Conservation (phyloP, 192 early-diverging fungal species). For the Gonapodya sp. region DNA sequence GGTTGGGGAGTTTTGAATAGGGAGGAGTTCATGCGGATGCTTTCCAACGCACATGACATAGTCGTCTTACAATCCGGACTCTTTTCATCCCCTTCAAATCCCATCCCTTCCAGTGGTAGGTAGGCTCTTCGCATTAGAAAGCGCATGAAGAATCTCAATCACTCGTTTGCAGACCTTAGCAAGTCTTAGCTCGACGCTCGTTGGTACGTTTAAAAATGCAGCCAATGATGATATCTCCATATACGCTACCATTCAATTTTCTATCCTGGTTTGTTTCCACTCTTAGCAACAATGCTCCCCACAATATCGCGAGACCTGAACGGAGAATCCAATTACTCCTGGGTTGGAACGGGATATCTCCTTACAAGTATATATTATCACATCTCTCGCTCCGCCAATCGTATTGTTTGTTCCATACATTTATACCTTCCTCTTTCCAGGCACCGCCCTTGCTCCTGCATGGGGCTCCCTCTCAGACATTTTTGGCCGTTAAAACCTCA, state of each 20-base stretch:
- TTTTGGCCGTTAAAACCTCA: constrained; percentile 27
- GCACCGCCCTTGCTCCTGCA: background rate
- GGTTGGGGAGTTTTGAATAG: no score
- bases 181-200: background rate
- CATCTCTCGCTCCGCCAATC: background rate
- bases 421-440: background rate
- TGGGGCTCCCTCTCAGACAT: background rate
- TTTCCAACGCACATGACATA: no score
- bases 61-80: no score
- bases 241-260: background rate
- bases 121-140: no score
- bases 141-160: no score
- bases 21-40: no score
- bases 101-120: no score
- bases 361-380: background rate
- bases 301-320: background rate
- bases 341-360: background rate
- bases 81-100: no score
- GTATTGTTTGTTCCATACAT: background rate
- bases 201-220: background rate
- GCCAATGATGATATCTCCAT: background rate
- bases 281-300: background rate
- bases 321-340: background rate
- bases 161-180: background rate
- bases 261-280: no score